Evolutionary conservation across 371 early-diverging fungal species (phyloP).

Genomic region (Lichtheimia corymbifera): DNA sequence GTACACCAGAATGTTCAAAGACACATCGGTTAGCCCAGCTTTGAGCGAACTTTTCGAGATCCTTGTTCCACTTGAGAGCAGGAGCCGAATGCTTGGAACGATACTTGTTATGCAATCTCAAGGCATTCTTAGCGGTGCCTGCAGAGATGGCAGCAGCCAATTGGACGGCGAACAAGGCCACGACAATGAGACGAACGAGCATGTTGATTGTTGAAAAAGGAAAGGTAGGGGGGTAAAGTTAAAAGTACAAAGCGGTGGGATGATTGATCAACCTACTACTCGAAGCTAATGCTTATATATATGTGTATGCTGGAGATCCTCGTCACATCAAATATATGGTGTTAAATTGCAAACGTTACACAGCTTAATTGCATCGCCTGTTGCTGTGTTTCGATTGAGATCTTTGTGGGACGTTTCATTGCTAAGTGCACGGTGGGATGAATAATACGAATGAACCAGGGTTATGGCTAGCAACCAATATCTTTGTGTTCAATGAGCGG

Average conservation of each 20-base stretch:
- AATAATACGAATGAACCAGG: too few relatives aligned
- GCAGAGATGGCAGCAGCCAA: conserved; percentile 7
- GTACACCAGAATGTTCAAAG: conserved; percentile 38
- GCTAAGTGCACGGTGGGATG: too few relatives aligned
- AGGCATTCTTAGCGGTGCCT: conserved; percentile 12
- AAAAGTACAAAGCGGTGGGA: not conserved
- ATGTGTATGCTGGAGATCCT: too few relatives aligned
- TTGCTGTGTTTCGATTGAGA: conserved; percentile 1
- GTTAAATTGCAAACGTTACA: too few relatives aligned
- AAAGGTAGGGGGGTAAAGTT: conserved; percentile 52
- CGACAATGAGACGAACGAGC: conserved; percentile 10
- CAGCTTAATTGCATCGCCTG: too few relatives aligned
- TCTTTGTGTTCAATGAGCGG: not conserved
- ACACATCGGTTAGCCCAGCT: conserved; percentile 44
- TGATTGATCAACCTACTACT: too few relatives aligned
- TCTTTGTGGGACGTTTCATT: too few relatives aligned
- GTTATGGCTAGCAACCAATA: not conserved
- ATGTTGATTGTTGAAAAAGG: conserved; percentile 2
- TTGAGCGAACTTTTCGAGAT: conserved; percentile 47
- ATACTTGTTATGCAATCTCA: conserved; percentile 46
- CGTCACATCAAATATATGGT: too few relatives aligned
- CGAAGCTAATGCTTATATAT: too few relatives aligned
- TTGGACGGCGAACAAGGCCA: conserved; percentile 2
- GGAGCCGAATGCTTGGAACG: conserved; percentile 47
- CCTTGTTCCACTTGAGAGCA: conserved; percentile 44